Base-by-base conservation (phyloP, 2,329 filamentous ascomycete genomes). In the Neonectria hederae region DNA sequence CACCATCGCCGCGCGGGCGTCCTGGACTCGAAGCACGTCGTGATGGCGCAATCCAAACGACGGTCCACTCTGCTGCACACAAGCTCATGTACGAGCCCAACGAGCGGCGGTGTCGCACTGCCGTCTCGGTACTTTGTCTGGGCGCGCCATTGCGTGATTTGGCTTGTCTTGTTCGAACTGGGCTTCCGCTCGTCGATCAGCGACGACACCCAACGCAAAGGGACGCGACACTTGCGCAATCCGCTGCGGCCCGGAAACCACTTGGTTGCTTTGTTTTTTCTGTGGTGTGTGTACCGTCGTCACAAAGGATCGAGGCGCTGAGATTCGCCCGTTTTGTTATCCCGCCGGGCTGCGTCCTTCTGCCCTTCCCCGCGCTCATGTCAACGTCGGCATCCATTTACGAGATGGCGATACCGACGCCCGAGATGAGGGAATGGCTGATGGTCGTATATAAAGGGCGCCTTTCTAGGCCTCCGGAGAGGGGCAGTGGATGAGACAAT, bases 71-170 rank as follows among this genome's bases (percentile, higher is more conserved):
- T 51, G 19, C 28, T 52, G 17, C 42, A 38, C 24, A 17, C 32
- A 35, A 2, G 32, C 11, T 32, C n/a, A n/a, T n/a, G n/a, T 14
- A 35, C 32, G 32, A 10, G 32, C 32, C 32, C 32, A 38, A 38
- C 35, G 10, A 28, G 26, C 10, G n/a, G n/a, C n/a, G n/a, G n/a
- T n/a, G 35, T n/a, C 35, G 42, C 9, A 30, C 28, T 19, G 43
- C 21, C 19, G 19, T 32, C 30, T 32, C 52, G 38, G 35, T n/a
- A 14, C 35, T 48, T 14, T 21, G 32, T 24, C 43, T 28, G 38
- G 10, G 22, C 43, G 52, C 48, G 46, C 32, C 24, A 72, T 74
- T 72, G 72, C 69, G 72, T 71, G 69, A 71, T 74, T 62, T 60
- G 40, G 9, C 21, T 32, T n/a, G n/a, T 17, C 11, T 51, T 65